Evolutionary conservation across 495 filamentous ascomycete species (phyloP).

Genomic region (Xylaria nigripes): DNA sequence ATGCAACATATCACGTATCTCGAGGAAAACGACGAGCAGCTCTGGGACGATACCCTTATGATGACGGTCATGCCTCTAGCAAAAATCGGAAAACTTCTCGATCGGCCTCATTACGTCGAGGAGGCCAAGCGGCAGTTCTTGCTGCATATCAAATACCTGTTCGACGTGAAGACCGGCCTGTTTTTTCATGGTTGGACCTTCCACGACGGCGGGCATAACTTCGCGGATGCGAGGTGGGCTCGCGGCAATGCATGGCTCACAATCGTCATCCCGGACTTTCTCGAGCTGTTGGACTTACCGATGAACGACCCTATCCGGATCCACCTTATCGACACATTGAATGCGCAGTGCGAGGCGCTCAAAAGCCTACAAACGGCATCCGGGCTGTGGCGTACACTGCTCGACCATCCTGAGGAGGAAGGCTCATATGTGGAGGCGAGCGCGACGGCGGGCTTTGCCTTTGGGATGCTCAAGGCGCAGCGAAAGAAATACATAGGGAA

Average conservation of each 20-base stretch:
- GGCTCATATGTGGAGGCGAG: constrained; percentile 61
- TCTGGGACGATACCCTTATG: constrained; percentile 76
- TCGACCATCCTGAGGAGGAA: constrained; percentile 49
- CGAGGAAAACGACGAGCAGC: constrained; percentile 54
- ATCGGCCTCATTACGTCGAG: constrained; percentile 56
- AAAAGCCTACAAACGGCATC: constrained; percentile 43
- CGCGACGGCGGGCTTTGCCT: constrained; percentile 69
- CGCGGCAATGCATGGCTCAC: constrained; percentile 60
- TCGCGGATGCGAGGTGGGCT: constrained; percentile 61
- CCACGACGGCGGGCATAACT: constrained; percentile 58
- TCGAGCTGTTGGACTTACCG: constrained; percentile 55
- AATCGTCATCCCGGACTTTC: constrained; percentile 64
- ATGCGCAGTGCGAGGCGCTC: constrained; percentile 55
- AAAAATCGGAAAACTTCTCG: constrained; percentile 61
- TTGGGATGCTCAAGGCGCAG: constrained; percentile 62
- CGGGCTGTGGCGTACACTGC: constrained; percentile 61
- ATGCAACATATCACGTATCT: constrained; percentile 69
- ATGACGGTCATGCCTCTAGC: constrained; percentile 71
- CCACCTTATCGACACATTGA: constrained; percentile 53
- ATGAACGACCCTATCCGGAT: constrained; percentile 49
- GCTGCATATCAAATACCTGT: constrained; percentile 63
- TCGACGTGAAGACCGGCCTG: constrained; percentile 56
- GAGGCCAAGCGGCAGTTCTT: constrained; percentile 69
- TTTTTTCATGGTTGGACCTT: constrained; percentile 76
- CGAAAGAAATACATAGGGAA: constrained; percentile 56